phyloP scores from a whole-genome alignment of 192 early-diverging fungal species.

The Entrophospora sp. region DNA sequence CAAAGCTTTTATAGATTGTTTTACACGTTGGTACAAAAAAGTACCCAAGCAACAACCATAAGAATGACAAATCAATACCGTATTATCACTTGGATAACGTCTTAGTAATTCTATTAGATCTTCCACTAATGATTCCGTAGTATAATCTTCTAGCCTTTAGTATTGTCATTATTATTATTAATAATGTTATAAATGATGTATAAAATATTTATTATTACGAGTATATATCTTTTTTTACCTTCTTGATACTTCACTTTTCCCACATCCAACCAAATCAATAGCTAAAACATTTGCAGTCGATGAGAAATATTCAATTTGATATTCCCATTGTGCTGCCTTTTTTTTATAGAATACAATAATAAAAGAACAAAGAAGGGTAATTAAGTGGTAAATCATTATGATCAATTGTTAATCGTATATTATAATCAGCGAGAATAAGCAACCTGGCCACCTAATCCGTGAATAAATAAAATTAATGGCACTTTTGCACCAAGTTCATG shows the following conservation, averaged over 20 bases:
- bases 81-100: conserved; percentile 37
- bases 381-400: too few species aligned
- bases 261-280: conserved; percentile 46
- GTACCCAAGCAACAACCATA: conserved; percentile 46
- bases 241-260: conserved; percentile 39
- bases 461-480: conserved; percentile 48
- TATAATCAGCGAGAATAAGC: too few species aligned
- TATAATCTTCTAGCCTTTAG: conserved; percentile 38
- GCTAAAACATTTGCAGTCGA: conserved; percentile 42
- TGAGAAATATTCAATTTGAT: conserved; percentile 48
- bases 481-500: conserved; percentile 44
- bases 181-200: background rate
- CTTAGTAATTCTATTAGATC: conserved; percentile 35
- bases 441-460: conserved; percentile 53
- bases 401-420: too few species aligned
- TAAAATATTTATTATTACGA: background rate
- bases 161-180: background rate
- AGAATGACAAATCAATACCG: conserved; percentile 46
- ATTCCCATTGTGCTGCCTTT: conserved; percentile 45
- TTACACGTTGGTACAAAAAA: conserved; percentile 26
- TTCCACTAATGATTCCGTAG: conserved; percentile 34
- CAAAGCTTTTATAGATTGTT: conserved; percentile 34
- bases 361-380: background rate
- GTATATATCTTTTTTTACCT: conserved; percentile 40
- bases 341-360: background rate